Conservation (phyloP, 768 basidiomycete genomes). For the Pleurotus pulmonarius region DNA sequence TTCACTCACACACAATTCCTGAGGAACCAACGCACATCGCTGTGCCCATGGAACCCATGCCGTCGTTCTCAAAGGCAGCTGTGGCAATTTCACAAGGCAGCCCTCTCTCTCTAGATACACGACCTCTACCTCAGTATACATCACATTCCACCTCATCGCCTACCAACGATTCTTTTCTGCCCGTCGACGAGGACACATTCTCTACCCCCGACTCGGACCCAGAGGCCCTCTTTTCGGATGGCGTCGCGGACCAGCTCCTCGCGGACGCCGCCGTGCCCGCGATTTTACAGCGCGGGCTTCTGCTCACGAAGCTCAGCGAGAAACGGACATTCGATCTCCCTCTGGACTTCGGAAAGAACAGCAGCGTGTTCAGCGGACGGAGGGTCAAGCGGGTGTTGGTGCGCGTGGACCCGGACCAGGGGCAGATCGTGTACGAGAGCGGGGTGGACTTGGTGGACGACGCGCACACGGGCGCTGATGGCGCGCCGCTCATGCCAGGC, state of each 20-base stretch:
- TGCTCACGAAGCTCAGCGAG: constrained; percentile 1
- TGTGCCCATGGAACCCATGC: background rate
- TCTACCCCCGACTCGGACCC: background rate
- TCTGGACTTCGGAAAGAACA: background rate
- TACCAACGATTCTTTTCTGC: background rate
- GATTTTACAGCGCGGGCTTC: constrained; percentile 3
- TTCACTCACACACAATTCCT: background rate
- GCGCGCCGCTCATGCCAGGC: constrained; percentile 1
- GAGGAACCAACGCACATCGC: background rate
- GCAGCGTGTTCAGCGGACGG: constrained; percentile 7
- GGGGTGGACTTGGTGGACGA: constrained; percentile 42
- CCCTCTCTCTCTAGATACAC: background rate
- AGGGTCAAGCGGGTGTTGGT: constrained; percentile 67
- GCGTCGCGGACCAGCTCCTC: background rate
- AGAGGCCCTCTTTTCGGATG: background rate
- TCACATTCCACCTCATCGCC: background rate
- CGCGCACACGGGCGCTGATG: constrained; percentile 46
- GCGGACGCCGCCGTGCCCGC: background rate
- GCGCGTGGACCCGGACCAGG: constrained; percentile 71
- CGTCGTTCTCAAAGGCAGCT: constrained; percentile 1
- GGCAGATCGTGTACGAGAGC: constrained; percentile 63
- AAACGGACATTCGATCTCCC: constrained; percentile 2
- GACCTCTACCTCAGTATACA: background rate
- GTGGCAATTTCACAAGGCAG: background rate
- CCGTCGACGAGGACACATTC: background rate